phyloP scores from a whole-genome alignment of 176 grass and related monocot species.

The Rhynchospora breviuscula region DNA sequence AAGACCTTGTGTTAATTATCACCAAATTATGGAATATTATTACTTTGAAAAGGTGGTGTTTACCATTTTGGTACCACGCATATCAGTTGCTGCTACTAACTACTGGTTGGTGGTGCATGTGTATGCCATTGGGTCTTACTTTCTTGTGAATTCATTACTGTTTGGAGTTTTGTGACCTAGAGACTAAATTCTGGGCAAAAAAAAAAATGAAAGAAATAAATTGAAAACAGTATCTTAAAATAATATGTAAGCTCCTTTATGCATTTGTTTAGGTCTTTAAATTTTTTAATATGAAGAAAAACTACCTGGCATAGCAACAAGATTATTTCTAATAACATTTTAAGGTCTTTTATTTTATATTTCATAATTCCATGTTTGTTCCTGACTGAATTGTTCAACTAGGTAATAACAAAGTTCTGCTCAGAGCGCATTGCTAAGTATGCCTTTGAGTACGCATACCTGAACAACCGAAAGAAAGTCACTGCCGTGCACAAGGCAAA shows the following conservation, averaged over 20 bases:
- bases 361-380: not conserved
- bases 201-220: not conserved
- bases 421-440: conserved; percentile 98
- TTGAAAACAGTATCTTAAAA: not conserved
- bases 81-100: not conserved
- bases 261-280: not conserved
- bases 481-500: conserved; percentile 96
- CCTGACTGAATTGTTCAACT: conserved; percentile 32
- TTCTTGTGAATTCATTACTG: not conserved
- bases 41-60: not conserved
- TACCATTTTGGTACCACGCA: not conserved
- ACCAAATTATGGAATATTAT: not conserved
- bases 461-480: conserved; percentile 99
- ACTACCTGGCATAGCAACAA: not conserved
- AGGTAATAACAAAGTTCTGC: conserved; percentile 99
- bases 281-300: not conserved
- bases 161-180: not conserved
- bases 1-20: not conserved
- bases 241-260: not conserved
- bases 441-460: conserved; percentile 98
- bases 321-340: not conserved
- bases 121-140: not conserved
- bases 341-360: not conserved
- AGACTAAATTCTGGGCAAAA: not conserved
- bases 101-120: not conserved